Evolutionary conservation across 2,329 filamentous ascomycete genomes (phyloP).

Genomic region (Nothomitra cinnamomea): DNA sequence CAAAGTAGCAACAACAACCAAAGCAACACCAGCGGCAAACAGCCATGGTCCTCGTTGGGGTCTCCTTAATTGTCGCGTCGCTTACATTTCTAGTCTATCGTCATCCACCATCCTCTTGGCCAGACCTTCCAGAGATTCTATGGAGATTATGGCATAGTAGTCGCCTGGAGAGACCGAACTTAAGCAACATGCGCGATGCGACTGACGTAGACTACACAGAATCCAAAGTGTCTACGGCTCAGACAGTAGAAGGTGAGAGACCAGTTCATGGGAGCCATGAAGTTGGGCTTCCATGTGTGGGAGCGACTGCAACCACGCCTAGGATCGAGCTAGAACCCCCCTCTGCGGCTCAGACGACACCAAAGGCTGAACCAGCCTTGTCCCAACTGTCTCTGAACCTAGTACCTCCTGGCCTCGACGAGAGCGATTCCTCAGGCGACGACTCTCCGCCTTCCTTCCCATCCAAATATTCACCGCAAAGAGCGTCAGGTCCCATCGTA

Average conservation of each 20-base stretch:
- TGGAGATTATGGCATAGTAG: slow-evolving; percentile 18
- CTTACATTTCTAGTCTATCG: slow-evolving; percentile 39
- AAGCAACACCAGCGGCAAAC: neutral
- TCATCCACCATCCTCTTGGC: slow-evolving; percentile 33
- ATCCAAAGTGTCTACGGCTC: neutral
- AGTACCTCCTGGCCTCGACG: neutral
- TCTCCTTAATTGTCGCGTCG: slow-evolving; percentile 45
- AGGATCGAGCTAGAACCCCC: neutral
- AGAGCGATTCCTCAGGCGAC: slow-evolving; percentile 13
- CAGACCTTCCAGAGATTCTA: slow-evolving; percentile 17
- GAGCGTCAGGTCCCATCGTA: slow-evolving; percentile 20
- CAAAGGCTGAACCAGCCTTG: neutral
- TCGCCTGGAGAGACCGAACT: slow-evolving; percentile 11
- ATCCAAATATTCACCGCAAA: slow-evolving; percentile 34
- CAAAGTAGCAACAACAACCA: neutral
- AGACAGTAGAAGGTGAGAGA: neutral
- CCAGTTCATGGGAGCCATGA: neutral
- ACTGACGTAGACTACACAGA: neutral
- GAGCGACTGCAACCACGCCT: neutral
- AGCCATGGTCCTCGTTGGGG: slow-evolving; percentile 39
- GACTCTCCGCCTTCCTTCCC: slow-evolving; percentile 28
- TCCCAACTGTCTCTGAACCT: neutral
- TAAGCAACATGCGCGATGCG: slow-evolving; percentile 5
- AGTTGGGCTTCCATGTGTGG: neutral
- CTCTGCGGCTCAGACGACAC: slow-evolving; percentile 3